Evolutionary conservation across 495 filamentous ascomycete genomes (phyloP), one percentile per base, ranked within the genome.

Genomic region (Clohesyomyces aquaticus): DNA sequence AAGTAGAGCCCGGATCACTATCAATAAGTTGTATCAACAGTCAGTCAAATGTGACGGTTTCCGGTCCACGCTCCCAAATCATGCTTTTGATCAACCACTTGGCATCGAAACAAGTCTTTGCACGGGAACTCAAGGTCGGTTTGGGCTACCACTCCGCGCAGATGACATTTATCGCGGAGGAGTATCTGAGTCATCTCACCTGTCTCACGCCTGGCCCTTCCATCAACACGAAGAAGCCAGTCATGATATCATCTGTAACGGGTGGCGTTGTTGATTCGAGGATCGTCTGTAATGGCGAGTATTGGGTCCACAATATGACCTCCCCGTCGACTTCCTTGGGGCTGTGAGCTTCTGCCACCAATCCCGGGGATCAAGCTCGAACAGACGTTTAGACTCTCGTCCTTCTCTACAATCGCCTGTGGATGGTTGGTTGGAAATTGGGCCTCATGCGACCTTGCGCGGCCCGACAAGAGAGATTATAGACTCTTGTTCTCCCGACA

Each of bases 361-460:
- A 38, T 38, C 6, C 32, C 6, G 14, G 14, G 32, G 6, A 6
- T 38, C 32, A 14, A 38, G 32, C 14, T 38, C 6, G 32, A 38
- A 38, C 6, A 38, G 32, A 23, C 19, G 27, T 26, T 8, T 50
- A 22, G 48, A 90, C n/a, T 87, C 90, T 63, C 9, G 12, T 38
- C 75, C 89, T n/a, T n/a, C n/a, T n/a, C n/a, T n/a, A n/a, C n/a
- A n/a, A n/a, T n/a, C n/a, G n/a, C n/a, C n/a, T n/a, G n/a, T n/a
- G n/a, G n/a, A 26, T 25, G 52, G 76, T 1, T 52, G 84, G 9
- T 32, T 86, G 38, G 83, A 86, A 60, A 69, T 86, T 9, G 88
- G 88, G 0, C 86, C 88, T 19, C 87, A 90, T 61, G 74, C 79
- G 8, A 84, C 86, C 0, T 75, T 91, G 0, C 76, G 82, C 47